Evolutionary conservation across 257 asterid species (phyloP).

Genomic region (Voacanga thouarsii): DNA sequence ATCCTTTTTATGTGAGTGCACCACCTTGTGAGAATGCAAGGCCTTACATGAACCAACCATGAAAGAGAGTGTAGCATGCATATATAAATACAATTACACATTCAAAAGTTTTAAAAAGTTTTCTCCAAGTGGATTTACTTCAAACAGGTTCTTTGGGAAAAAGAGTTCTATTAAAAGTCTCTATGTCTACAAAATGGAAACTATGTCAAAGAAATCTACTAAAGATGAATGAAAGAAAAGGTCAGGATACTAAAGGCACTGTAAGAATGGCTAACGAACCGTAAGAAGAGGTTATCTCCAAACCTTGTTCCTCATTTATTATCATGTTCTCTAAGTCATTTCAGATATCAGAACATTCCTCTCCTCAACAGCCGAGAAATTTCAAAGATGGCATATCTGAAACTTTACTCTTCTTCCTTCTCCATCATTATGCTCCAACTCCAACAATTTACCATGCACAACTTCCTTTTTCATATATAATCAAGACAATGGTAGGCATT

Average conservation of each 20-base stretch:
- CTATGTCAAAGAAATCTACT: not conserved
- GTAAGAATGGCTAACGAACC: no score
- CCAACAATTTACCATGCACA: not conserved
- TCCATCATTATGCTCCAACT: not conserved
- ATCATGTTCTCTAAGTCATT: not conserved
- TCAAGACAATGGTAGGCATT: not conserved
- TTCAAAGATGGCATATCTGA: not conserved
- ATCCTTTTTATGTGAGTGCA: not conserved
- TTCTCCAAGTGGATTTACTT: not conserved
- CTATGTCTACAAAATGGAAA: not conserved
- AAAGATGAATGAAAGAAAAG: not conserved
- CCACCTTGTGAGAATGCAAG: not conserved
- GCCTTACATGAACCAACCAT: not conserved
- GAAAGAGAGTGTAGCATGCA: not conserved
- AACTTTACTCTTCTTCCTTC: not conserved
- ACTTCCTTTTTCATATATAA: not conserved
- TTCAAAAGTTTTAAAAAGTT: not conserved
- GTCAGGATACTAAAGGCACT: not conserved
- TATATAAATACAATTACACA: not conserved
- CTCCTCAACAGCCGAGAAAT: not conserved
- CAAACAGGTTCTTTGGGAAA: not conserved
- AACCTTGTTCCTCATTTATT: not conserved
- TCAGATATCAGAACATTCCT: not conserved
- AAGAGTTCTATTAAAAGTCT: not conserved
- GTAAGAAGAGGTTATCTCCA: not conserved